Conservation (phyloP, 2,329 filamentous ascomycete species). For the Phoma herbarum region DNA sequence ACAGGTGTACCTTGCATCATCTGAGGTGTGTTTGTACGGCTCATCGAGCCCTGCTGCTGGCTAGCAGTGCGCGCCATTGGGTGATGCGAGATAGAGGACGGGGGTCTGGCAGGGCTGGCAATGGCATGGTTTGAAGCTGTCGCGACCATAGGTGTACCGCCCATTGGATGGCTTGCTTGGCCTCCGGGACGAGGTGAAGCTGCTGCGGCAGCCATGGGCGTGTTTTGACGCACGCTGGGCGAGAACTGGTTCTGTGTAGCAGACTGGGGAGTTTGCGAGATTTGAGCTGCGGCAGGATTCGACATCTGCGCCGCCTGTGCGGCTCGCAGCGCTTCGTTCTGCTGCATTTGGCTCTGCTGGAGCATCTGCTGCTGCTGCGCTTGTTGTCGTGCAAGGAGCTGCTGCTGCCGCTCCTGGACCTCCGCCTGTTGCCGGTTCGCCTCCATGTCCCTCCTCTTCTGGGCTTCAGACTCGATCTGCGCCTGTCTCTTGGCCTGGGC, state of each 20-base stretch:
- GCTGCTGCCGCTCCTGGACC: slow-evolving; percentile 57
- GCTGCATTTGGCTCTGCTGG: slow-evolving; percentile 44
- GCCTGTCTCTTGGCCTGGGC: slow-evolving; percentile 53
- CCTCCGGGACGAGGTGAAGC: slow-evolving; percentile 53
- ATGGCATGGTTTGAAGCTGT: slow-evolving; percentile 50
- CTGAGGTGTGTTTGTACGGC: slow-evolving; percentile 51
- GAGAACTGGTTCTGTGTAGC: slow-evolving; percentile 68
- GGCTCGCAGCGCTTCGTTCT: slow-evolving; percentile 52
- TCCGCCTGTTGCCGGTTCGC: slow-evolving; percentile 43
- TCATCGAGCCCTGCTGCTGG: slow-evolving; percentile 49
- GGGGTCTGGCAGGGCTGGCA: slow-evolving; percentile 50
- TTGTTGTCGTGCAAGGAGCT: slow-evolving; percentile 59
- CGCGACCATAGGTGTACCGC: slow-evolving; percentile 57
- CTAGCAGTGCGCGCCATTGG: slow-evolving; percentile 51
- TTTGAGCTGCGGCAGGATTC: slow-evolving; percentile 33
- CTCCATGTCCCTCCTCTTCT: slow-evolving; percentile 49
- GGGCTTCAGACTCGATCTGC: slow-evolving; percentile 45
- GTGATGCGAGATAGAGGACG: slow-evolving; percentile 51
- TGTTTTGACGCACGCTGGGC: slow-evolving; percentile 62
- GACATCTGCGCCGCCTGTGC: slow-evolving; percentile 44
- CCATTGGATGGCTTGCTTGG: slow-evolving; percentile 48
- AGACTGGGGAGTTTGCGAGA: slow-evolving; percentile 60
- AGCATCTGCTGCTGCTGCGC: slow-evolving; percentile 46
- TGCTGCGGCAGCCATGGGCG: slow-evolving; percentile 54
- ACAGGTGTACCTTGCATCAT: slow-evolving; percentile 51